These are phyloP conservation scores for Angophora floribunda DNA, from an alignment of 345 rosid genomes.

Conservation along the genomic window DNA sequence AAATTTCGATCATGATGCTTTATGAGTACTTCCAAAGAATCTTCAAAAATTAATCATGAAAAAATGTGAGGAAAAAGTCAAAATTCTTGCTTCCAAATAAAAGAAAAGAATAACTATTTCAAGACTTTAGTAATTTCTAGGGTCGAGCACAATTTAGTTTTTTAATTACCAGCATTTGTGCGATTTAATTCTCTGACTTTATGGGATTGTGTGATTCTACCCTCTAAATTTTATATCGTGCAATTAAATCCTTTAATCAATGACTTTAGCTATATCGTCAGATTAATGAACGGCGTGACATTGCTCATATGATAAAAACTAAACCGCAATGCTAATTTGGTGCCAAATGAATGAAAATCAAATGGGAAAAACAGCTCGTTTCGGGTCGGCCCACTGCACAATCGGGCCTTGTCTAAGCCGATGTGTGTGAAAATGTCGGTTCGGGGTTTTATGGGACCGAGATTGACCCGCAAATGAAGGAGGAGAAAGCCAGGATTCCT, in stretches of 20 bases:
- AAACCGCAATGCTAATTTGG: background rate
- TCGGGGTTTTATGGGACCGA: background rate
- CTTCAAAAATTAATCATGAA: background rate
- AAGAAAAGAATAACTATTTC: background rate
- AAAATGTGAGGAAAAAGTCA: background rate
- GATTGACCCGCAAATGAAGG: background rate
- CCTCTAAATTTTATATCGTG: background rate
- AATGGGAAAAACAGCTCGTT: background rate
- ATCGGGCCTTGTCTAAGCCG: background rate
- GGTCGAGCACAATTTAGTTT: background rate
- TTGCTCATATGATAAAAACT: background rate
- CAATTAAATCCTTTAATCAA: background rate
- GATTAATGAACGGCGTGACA: background rate
- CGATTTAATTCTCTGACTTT: background rate
- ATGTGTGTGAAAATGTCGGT: background rate
- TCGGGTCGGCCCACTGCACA: fast-evolving
- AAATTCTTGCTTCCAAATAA: background rate
- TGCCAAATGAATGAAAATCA: background rate
- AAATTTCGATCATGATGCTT: background rate
- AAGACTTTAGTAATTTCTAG: background rate
- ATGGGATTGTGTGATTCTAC: background rate
- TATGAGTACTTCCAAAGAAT: background rate
- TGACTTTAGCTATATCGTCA: background rate
- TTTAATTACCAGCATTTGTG: background rate
- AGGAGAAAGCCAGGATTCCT: background rate